phyloP scores from a whole-genome alignment of 1,139 yeast genomes.

The Hyphopichia buzzinii region DNA sequence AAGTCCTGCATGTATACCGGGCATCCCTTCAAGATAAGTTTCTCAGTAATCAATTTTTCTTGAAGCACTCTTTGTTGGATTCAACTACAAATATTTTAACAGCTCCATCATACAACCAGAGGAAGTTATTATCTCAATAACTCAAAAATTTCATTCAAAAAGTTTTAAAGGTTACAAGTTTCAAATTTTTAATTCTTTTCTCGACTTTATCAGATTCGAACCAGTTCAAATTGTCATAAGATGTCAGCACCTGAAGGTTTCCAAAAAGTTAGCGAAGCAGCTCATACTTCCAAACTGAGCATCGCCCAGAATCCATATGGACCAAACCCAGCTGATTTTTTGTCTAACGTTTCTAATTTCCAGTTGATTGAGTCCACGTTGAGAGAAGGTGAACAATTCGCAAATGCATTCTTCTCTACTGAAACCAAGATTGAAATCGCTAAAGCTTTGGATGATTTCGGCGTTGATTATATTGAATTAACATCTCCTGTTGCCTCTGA shows the following conservation, averaged over 20 bases:
- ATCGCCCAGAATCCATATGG: slow-evolving; percentile 73
- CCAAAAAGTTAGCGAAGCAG: slow-evolving; percentile 29
- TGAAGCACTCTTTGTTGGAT: too few species aligned
- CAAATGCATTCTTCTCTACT: slow-evolving; percentile 92
- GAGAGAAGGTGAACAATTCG: slow-evolving; percentile 98
- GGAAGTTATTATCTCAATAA: too few species aligned
- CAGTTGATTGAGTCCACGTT: slow-evolving; percentile 93
- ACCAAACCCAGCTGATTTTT: slow-evolving; percentile 88
- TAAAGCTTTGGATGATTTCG: slow-evolving; percentile 94
- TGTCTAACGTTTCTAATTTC: slow-evolving; percentile 86
- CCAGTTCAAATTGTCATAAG: too few species aligned
- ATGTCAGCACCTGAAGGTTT: slow-evolving; percentile 30
- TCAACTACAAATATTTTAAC: too few species aligned
- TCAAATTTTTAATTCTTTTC: too few species aligned
- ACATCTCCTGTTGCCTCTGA: slow-evolving; percentile 98
- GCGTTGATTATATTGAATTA: slow-evolving; percentile 95
- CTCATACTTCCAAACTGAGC: slow-evolving; percentile 17
- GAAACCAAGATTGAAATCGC: slow-evolving; percentile 98
- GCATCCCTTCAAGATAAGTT: neutral
- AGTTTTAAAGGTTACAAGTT: too few species aligned
- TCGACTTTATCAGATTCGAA: too few species aligned
- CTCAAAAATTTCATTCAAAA: too few species aligned
- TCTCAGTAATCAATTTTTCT: neutral
- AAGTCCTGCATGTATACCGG: too few species aligned
- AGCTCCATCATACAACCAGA: too few species aligned